These are phyloP conservation scores for Monilinia vaccinii-corymbosi DNA, from an alignment of 2,329 filamentous ascomycete species.

Conservation along the genomic window DNA sequence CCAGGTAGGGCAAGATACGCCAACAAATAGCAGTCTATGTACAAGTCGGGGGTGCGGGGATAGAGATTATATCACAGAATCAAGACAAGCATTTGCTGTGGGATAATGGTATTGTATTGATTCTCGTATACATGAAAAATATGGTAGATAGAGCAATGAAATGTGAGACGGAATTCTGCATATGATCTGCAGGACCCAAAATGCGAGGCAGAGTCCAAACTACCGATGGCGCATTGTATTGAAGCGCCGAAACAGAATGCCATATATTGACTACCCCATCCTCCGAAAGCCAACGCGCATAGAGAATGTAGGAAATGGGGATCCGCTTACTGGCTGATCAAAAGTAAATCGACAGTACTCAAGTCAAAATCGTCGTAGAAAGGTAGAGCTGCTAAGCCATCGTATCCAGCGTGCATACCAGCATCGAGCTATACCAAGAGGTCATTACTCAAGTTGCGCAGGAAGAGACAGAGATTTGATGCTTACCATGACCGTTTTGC, in stretches of 20 bases:
- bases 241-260: not conserved
- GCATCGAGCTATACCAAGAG: slow-evolving; percentile 66
- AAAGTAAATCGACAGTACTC: slow-evolving; percentile 89
- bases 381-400: slow-evolving; percentile 83
- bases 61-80: slow-evolving; percentile 28
- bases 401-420: slow-evolving; percentile 92
- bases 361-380: slow-evolving; percentile 99
- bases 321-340: slow-evolving; percentile 94
- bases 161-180: slow-evolving; percentile 1
- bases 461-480: slow-evolving; percentile 1
- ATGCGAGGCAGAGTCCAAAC: not conserved
- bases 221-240: not conserved
- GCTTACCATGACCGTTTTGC: slow-evolving; percentile 94
- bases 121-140: slow-evolving; percentile 32
- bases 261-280: not conserved
- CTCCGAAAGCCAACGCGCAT: slow-evolving; percentile 3
- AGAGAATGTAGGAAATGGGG: slow-evolving; percentile 11
- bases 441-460: not conserved
- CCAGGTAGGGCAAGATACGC: not conserved
- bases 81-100: slow-evolving; percentile 27
- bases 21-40: slow-evolving; percentile 22
- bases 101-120: slow-evolving; percentile 36
- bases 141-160: slow-evolving; percentile 8
- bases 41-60: slow-evolving; percentile 19
- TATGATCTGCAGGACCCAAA: not conserved